Evolutionary conservation across 2,329 filamentous ascomycete species (phyloP).

Genomic region (Aspergillus chevalieri): DNA sequence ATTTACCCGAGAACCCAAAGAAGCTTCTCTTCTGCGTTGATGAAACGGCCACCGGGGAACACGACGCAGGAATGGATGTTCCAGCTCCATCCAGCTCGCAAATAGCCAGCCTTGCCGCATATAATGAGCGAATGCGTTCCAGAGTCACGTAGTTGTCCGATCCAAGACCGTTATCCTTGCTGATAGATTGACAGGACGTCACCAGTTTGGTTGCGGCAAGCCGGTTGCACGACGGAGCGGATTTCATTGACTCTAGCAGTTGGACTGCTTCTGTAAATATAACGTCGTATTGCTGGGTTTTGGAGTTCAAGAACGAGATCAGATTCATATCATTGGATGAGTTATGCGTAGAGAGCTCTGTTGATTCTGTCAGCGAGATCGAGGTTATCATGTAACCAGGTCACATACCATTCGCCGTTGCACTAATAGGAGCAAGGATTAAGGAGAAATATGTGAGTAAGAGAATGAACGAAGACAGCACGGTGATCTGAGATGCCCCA

Average conservation of each 20-base stretch:
- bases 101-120: conserved; percentile 56
- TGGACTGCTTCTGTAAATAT: conserved; percentile 39
- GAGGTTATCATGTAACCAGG: not conserved
- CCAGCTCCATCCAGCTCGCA: conserved; percentile 56
- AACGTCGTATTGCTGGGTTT: conserved; percentile 20
- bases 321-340: conserved; percentile 19
- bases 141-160: conserved; percentile 25
- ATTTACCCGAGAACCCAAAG: conserved; percentile 17
- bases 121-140: conserved; percentile 49
- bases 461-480: not conserved
- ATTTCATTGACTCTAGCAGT: conserved; percentile 40
- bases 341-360: conserved; percentile 6
- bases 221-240: conserved; percentile 47
- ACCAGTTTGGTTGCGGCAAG: conserved; percentile 49
- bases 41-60: conserved; percentile 44
- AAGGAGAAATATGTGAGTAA: conserved; percentile 1
- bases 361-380: not conserved
- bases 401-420: conserved; percentile 2
- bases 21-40: conserved; percentile 23
- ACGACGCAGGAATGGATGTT: conserved; percentile 46
- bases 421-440: not conserved
- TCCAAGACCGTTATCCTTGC: conserved; percentile 22
- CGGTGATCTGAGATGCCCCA: not conserved
- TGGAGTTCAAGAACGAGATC: conserved; percentile 21
- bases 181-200: conserved; percentile 48